Evolutionary conservation across 805 yeast species (phyloP).

Genomic region (Starmerella vitae): DNA sequence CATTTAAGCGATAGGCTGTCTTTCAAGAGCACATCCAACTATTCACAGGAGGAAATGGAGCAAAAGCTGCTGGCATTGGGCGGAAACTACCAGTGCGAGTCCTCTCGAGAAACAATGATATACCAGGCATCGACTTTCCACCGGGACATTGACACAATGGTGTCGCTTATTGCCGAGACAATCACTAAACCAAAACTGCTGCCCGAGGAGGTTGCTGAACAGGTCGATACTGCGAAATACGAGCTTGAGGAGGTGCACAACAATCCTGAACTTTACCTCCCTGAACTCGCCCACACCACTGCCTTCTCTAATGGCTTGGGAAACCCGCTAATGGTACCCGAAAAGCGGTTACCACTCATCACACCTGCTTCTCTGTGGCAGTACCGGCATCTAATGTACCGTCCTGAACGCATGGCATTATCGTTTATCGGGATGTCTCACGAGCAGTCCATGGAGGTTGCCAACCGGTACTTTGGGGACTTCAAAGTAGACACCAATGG

Average conservation of each 20-base stretch:
- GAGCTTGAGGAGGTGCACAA: slow-evolving; percentile 72
- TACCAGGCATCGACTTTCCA: slow-evolving; percentile 94
- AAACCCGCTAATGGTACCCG: slow-evolving; percentile 70
- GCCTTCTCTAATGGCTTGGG: slow-evolving; percentile 78
- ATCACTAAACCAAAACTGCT: slow-evolving; percentile 56
- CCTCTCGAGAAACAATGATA: slow-evolving; percentile 80
- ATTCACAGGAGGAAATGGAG: slow-evolving; percentile 53
- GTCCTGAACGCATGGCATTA: slow-evolving; percentile 69
- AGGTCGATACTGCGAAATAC: slow-evolving; percentile 57
- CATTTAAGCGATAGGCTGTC: slow-evolving; percentile 81
- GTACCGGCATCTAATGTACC: slow-evolving; percentile 54
- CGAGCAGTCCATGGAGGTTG: slow-evolving; percentile 50
- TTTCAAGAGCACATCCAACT: slow-evolving; percentile 30
- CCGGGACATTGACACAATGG: slow-evolving; percentile 67
- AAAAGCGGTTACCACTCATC: slow-evolving; percentile 46
- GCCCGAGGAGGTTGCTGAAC: slow-evolving; percentile 59
- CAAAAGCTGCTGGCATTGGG: slow-evolving; percentile 67
- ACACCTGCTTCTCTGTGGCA: slow-evolving; percentile 39
- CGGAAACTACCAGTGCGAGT: slow-evolving; percentile 86
- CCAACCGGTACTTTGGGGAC: slow-evolving; percentile 49
- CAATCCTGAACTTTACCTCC: slow-evolving; percentile 73
- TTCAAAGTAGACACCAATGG: slow-evolving; percentile 31
- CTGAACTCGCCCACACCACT: slow-evolving; percentile 77
- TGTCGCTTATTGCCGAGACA: slow-evolving; percentile 61
- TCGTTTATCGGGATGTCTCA: slow-evolving; percentile 80